Conservation (phyloP, 805 yeast species). For the Suhomyces kilbournensis region DNA sequence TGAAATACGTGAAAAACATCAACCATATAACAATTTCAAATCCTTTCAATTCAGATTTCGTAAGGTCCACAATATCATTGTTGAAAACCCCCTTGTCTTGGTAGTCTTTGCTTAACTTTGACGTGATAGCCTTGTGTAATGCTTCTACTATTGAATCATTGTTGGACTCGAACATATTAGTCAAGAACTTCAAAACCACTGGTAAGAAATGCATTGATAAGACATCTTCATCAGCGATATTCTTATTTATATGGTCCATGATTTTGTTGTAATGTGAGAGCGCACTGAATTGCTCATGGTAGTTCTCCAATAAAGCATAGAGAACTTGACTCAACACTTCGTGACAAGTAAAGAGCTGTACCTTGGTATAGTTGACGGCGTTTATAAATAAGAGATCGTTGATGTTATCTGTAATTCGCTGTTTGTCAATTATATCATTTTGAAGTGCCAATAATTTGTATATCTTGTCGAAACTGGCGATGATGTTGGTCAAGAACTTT, state of each 20-base stretch:
- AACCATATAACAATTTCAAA: constrained; percentile 44
- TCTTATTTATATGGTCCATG: constrained; percentile 41
- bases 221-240: constrained; percentile 58
- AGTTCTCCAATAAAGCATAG: constrained; percentile 46
- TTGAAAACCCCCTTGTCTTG: constrained; percentile 11
- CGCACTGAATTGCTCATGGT: constrained; percentile 27
- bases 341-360: constrained; percentile 62
- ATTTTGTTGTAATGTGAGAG: constrained; percentile 36
- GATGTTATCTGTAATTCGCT: constrained; percentile 51
- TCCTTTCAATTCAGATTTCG: constrained; percentile 30
- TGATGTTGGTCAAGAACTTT: constrained; percentile 37
- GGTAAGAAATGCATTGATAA: constrained; percentile 67
- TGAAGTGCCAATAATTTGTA: constrained; percentile 56
- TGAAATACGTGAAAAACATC: constrained; percentile 55
- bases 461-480: constrained; percentile 56
- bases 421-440: constrained; percentile 46
- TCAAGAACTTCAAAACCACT: constrained; percentile 46
- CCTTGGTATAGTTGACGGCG: constrained; percentile 54
- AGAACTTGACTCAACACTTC: constrained; percentile 68
- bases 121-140: constrained; percentile 41
- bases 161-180: constrained; percentile 41
- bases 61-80: constrained; percentile 27
- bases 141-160: constrained; percentile 30
- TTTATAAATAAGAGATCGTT: constrained; percentile 38
- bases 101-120: constrained; percentile 24